Percentiles rank a stretch among this genome's conserved stretches.
Conservation (phyloP, 2,329 filamentous ascomycete species). For the Pseudocercospora musae region DNA sequence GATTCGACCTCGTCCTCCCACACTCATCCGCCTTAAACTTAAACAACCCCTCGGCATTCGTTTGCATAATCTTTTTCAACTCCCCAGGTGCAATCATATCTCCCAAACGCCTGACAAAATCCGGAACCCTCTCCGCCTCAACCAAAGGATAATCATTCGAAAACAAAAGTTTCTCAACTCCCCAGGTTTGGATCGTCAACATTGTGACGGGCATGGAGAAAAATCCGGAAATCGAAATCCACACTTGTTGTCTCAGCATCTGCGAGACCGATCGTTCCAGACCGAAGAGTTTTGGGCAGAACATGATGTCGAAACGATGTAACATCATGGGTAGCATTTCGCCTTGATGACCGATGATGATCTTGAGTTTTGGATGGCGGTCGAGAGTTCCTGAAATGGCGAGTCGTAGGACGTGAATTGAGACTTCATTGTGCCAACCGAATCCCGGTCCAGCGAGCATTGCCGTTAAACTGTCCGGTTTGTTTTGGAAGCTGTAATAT, state of each 20-base stretch:
- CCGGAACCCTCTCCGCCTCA: neutral
- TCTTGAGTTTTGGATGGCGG: constrained; percentile 3
- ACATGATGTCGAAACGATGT: neutral
- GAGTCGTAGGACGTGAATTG: constrained; percentile 2
- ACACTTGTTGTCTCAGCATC: constrained; percentile 3
- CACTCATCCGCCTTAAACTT: constrained; percentile 5
- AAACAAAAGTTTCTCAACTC: constrained; percentile 1
- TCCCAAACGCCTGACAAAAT: constrained; percentile 1
- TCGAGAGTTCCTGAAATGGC: constrained; percentile 3
- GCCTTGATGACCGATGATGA: constrained; percentile 7
- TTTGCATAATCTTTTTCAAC: constrained; percentile 1
- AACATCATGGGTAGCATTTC: constrained; percentile 5
- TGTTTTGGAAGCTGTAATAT: neutral
- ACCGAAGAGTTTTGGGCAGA: neutral
- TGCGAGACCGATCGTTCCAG: neutral
- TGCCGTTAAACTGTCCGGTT: neutral
- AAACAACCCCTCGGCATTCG: constrained; percentile 7
- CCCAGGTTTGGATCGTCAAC: constrained; percentile 3
- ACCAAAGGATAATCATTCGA: constrained; percentile 5
- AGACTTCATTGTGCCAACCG: constrained; percentile 6
- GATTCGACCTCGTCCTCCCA: neutral
- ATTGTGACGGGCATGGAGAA: neutral
- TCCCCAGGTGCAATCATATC: neutral
- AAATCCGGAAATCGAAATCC: constrained; percentile 1
- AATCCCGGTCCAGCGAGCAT: constrained; percentile 4